phyloP scores from a whole-genome alignment of 225 moss, liverwort and hornwort species.

The Pseudisothecium myosuroides region DNA sequence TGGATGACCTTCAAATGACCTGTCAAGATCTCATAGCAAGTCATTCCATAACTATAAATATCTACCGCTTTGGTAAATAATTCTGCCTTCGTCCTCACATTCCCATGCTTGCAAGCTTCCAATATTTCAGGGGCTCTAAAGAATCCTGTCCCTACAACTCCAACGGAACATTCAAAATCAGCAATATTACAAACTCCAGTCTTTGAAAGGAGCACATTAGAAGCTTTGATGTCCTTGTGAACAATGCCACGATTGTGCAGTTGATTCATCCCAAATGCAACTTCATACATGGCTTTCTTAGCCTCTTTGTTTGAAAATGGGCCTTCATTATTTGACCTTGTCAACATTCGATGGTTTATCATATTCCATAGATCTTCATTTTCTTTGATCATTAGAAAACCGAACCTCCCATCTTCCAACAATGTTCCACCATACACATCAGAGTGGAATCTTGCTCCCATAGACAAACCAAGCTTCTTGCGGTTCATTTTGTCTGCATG shows the following conservation, averaged over 20 bases:
- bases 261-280: not conserved
- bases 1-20: not conserved
- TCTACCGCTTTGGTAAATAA: no score
- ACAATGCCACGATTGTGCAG: not conserved
- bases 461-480: fast-evolving
- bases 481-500: fast-evolving
- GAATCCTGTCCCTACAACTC: no score
- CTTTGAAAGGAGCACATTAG: no score
- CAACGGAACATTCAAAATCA: no score
- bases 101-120: no score
- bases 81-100: no score
- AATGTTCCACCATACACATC: not conserved
- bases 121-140: no score
- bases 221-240: not conserved
- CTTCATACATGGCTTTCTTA: not conserved
- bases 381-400: not conserved
- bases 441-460: fast-evolving
- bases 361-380: not conserved
- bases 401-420: not conserved
- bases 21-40: no score
- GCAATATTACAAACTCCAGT: fast-evolving
- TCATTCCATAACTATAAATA: no score
- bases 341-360: not conserved
- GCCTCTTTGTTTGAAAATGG: no score
- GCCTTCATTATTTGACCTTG: not conserved